phyloP scores from a whole-genome alignment of 768 basidiomycete genomes.

The Tulasnella calospora region DNA sequence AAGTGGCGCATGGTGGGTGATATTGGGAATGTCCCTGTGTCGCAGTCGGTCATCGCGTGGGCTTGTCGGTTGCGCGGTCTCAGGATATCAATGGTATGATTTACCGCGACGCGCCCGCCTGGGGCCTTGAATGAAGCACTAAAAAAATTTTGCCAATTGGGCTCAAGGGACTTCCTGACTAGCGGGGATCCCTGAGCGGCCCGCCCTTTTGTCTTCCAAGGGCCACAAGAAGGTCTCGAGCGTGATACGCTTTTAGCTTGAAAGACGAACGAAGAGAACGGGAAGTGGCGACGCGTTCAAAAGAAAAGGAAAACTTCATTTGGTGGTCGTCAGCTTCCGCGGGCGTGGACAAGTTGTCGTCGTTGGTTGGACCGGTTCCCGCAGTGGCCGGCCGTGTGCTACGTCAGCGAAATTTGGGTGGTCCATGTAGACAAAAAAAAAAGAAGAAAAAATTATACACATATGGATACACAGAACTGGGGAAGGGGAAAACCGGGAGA shows the following conservation, averaged over 20 bases:
- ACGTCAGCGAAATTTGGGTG: too few species aligned
- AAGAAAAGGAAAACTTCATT: neutral
- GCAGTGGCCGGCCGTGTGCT: neutral
- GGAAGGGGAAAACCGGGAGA: neutral
- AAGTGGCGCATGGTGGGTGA: neutral
- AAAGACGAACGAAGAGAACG: neutral
- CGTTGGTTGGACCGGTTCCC: neutral
- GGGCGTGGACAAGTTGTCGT: too few species aligned
- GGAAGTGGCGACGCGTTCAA: neutral
- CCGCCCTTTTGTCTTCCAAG: neutral
- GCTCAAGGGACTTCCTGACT: neutral
- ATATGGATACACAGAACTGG: neutral
- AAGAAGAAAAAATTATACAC: neutral
- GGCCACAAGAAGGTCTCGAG: neutral
- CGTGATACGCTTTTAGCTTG: neutral
- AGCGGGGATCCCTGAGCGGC: conserved; percentile 1
- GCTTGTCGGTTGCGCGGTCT: neutral
- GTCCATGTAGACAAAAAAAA: too few species aligned
- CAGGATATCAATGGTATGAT: neutral
- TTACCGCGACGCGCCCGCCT: neutral
- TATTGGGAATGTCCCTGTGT: neutral
- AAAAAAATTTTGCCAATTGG: neutral
- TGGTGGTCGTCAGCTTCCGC: neutral
- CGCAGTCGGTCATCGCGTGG: neutral
- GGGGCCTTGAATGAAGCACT: neutral